Evolutionary conservation across 768 basidiomycete genomes (phyloP), one percentile per base, ranked within the genome.

Genomic region (Trametes meyenii): DNA sequence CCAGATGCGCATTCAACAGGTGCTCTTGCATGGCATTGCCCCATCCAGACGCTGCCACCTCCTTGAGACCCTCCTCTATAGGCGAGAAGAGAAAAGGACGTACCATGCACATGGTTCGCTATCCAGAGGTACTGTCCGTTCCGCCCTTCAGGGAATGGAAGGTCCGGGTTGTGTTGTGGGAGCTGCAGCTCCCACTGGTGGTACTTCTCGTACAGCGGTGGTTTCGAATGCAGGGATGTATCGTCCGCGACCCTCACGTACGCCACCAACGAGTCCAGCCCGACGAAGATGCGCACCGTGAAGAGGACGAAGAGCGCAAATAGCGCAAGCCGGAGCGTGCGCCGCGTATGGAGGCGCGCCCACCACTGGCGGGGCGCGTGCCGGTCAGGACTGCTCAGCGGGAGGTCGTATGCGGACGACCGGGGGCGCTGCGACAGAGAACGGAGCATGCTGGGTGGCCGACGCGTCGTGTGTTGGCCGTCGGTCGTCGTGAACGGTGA

Each of bases 11-110:
- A 50, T 82, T 79, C 49, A 86, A 65, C 3, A 87, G 54, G 59
- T 84, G 77, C 60, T 86, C 85, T 61, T 88, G 83, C 76, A 87
- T 74, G 10, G 72, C 77, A 55, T 88, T 88, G 2, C 85, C 86
- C 84, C 84, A 87, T 3, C 86, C 87, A 44, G 79, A 76, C 10
- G 67, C 83, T 83, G 23, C 10, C 12, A 19, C 3, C 21, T 12
- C 33, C 5, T 7, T 50, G 21, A 58, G 43, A 33, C 13, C 14
- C 3, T n/a, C 29, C 3, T 33, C 24, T 12, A 13, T 10, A 14
- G 14, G 12, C 2, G n/a, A 16, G 51, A 19, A n/a, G 0, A 7
- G 4, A 23, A 14, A n/a, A 14, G 13, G 26, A 66, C 60, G 40
- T 26, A 65, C 67, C 55, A 21, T 64, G 69, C 3, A 69, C 71